A percentile compares a stretch with the other conserved stretches of the same genome.
These are phyloP conservation scores for Plasmopara viticola DNA, from an alignment of 352 stramenopile species.

Conservation along the genomic window DNA sequence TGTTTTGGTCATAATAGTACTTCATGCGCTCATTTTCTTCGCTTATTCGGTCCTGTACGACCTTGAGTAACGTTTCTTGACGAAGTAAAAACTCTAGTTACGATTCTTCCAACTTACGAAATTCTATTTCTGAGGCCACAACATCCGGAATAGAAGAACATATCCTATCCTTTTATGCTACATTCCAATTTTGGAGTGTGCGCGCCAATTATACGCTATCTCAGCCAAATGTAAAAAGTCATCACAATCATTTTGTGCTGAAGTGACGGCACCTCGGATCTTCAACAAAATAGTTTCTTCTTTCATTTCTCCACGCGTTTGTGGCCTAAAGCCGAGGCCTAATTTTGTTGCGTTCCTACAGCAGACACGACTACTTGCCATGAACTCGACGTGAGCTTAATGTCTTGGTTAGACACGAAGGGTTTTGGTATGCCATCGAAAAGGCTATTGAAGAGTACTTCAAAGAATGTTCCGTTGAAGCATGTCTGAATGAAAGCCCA, in stretches of 20 bases:
- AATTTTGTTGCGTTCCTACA: background rate
- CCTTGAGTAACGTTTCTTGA: conserved; percentile 3
- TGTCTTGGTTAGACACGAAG: background rate
- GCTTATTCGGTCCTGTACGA: conserved; percentile 6
- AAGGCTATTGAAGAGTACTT: no score
- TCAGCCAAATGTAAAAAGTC: conserved; percentile 16
- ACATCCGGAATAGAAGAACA: background rate
- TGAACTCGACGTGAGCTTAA: background rate
- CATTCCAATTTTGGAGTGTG: conserved; percentile 9
- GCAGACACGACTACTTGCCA: background rate
- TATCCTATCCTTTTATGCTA: conserved; percentile 5
- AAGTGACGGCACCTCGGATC: conserved; percentile 2
- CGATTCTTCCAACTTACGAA: background rate
- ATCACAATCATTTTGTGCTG: conserved; percentile 4
- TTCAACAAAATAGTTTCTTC: conserved; percentile 10
- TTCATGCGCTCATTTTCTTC: conserved; percentile 10
- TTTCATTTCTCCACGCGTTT: conserved; percentile 3
- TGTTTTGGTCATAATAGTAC: conserved; percentile 9
- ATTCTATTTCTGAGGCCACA: conserved; percentile 1
- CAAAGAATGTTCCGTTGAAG: no score
- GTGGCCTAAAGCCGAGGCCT: background rate
- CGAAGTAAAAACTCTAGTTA: background rate
- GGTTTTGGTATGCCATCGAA: background rate
- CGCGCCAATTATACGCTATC: conserved; percentile 15
- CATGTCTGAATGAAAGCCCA: no score